Conservation (phyloP, 169 alveolate species). For the Cryptosporidium tyzzeri region DNA sequence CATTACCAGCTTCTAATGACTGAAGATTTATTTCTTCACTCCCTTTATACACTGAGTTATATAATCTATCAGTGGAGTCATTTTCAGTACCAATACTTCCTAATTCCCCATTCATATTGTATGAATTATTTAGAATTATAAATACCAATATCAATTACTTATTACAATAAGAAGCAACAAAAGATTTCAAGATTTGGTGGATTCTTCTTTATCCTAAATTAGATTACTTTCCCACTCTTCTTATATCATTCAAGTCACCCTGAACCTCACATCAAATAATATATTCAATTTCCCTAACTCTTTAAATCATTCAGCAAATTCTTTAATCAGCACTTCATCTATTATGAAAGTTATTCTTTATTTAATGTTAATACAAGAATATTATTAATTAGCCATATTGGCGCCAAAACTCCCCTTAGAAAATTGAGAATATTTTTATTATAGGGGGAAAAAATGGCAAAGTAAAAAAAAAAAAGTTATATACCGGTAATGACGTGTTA, state of each 20-base stretch:
- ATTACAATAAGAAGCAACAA: too few relatives aligned
- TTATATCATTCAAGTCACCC: background rate
- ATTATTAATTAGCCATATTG: background rate
- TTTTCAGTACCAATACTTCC: background rate
- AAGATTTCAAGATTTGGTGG: background rate
- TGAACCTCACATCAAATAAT: background rate
- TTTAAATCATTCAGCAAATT: background rate
- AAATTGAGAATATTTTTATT: background rate
- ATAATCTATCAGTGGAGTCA: background rate
- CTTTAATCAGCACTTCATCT: background rate
- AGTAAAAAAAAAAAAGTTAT: background rate
- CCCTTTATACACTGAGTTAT: background rate
- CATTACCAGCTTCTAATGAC: constrained; percentile 47
- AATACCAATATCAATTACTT: background rate
- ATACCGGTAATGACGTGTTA: constrained; percentile 16
- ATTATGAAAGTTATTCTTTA: background rate
- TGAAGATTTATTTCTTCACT: constrained; percentile 15
- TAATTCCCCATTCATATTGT: background rate
- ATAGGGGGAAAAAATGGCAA: constrained; percentile 1
- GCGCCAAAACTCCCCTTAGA: constrained; percentile 1
- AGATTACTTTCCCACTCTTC: background rate
- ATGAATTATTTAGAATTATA: background rate
- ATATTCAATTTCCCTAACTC: background rate
- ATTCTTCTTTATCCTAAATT: background rate
- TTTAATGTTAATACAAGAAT: background rate